Conservation (phyloP, 495 filamentous ascomycete genomes). For the Tuber aestivum region DNA sequence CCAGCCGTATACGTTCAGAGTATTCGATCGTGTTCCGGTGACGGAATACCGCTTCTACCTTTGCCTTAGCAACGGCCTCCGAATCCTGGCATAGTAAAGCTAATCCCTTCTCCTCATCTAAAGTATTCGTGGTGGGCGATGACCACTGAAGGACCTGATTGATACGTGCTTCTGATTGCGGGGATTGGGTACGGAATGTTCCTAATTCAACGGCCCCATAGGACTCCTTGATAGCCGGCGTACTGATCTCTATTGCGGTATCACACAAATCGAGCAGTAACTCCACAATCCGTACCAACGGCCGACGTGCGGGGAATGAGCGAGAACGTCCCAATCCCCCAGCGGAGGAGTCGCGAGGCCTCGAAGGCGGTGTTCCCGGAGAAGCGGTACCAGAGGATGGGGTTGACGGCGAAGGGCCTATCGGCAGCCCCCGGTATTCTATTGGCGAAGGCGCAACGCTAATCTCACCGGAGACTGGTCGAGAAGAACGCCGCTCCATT, state of each 20-base stretch:
- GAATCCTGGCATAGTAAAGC: constrained; percentile 84
- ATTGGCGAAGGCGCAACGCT: constrained; percentile 53
- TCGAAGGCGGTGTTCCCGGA: constrained; percentile 58
- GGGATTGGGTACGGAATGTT: constrained; percentile 82
- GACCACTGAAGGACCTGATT: constrained; percentile 93
- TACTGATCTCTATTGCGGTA: constrained; percentile 89
- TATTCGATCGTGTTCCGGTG: constrained; percentile 93
- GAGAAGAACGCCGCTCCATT: constrained; percentile 71
- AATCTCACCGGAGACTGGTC: constrained; percentile 55
- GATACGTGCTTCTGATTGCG: constrained; percentile 87
- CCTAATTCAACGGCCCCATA: constrained; percentile 55
- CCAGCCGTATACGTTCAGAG: constrained; percentile 85
- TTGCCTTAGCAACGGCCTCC: constrained; percentile 69
- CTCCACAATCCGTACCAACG: constrained; percentile 86
- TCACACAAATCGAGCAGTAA: constrained; percentile 91
- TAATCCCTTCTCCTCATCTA: constrained; percentile 92
- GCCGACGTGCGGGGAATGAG: constrained; percentile 81
- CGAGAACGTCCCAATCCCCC: constrained; percentile 64
- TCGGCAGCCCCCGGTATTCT: constrained; percentile 86
- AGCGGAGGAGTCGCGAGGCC: constrained; percentile 74
- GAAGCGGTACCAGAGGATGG: constrained; percentile 60
- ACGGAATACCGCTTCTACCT: constrained; percentile 86
- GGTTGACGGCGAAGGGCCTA: constrained; percentile 66
- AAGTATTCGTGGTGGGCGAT: constrained; percentile 77
- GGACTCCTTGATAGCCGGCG: constrained; percentile 80